These are phyloP conservation scores for Kodamaea suecica DNA, from an alignment of 1,139 yeast genomes.

Conservation along the genomic window DNA sequence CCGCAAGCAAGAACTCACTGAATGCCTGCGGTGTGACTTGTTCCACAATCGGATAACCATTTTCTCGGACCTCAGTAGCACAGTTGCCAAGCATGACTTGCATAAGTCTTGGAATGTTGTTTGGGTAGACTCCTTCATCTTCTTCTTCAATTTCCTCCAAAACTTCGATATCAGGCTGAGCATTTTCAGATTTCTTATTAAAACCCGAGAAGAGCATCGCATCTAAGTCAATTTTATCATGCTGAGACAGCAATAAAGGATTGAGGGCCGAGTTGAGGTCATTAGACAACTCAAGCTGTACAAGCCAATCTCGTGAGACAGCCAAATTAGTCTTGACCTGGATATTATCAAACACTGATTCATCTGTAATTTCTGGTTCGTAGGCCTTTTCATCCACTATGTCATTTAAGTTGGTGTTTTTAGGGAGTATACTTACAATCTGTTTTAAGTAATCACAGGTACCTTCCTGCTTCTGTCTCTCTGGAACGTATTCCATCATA, in stretches of 20 bases:
- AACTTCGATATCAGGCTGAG: conserved; percentile 20
- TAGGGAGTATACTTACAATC: conserved; percentile 31
- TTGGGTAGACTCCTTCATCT: conserved; percentile 19
- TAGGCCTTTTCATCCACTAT: conserved; percentile 61
- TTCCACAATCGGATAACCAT: conserved; percentile 28
- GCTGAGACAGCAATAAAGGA: conserved; percentile 20
- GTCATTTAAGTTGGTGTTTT: conserved; percentile 33
- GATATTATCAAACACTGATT: conserved; percentile 30
- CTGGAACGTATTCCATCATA: no score
- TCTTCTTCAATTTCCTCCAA: conserved; percentile 10
- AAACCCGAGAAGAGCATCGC: conserved; percentile 54
- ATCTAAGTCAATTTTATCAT: conserved; percentile 34
- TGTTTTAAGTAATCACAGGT: conserved; percentile 37
- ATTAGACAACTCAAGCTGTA: conserved; percentile 57
- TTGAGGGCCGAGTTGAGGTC: conserved; percentile 50
- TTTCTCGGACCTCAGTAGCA: conserved; percentile 19
- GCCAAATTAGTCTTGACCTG: conserved; percentile 40
- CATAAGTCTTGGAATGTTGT: conserved; percentile 21
- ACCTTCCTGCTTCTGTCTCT: conserved; percentile 16
- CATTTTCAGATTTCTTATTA: conserved; percentile 25
- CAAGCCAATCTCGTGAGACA: conserved; percentile 59
- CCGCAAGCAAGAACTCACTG: conserved; percentile 19
- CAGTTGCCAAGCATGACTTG: conserved; percentile 18
- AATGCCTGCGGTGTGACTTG: conserved; percentile 22
- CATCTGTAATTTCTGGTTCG: conserved; percentile 55